phyloP scores from a whole-genome alignment of 1,284 basidiomycete species.

The Somion occarium region DNA sequence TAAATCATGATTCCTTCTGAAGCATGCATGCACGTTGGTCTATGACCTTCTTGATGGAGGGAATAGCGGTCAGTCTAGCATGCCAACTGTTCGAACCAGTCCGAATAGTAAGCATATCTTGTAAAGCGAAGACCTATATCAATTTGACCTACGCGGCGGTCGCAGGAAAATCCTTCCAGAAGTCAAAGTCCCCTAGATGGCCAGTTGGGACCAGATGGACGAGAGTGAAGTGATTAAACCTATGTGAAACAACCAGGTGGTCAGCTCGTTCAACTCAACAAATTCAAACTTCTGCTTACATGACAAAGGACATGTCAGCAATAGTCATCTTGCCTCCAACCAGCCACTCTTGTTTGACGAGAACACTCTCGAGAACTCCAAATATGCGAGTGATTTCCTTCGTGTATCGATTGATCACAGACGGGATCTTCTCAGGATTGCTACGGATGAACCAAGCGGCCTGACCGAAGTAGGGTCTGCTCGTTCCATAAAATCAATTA shows the following conservation, averaged over 20 bases:
- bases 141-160: not conserved
- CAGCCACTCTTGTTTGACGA: constrained; percentile 15
- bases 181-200: not conserved
- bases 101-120: not conserved
- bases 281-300: not conserved
- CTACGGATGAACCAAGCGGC: constrained; percentile 19
- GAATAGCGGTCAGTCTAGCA: not conserved
- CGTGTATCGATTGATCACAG: constrained; percentile 23
- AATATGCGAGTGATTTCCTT: constrained; percentile 26
- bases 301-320: constrained; percentile 12
- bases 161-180: constrained; percentile 4
- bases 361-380: constrained; percentile 23
- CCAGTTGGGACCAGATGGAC: not conserved
- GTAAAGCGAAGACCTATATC: not conserved
- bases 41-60: not conserved
- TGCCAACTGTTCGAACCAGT: not conserved
- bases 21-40: not conserved
- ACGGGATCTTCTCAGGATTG: constrained; percentile 19
- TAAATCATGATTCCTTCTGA: too few species aligned
- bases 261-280: not conserved
- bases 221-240: not conserved
- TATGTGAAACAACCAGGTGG: not conserved
- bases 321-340: constrained; percentile 12
- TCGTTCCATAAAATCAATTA: not conserved
- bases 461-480: constrained; percentile 16